Evolutionary conservation across 208 protist species (phyloP), one percentile per base, ranked within the genome.

Genomic region (Phytomonas francai): DNA sequence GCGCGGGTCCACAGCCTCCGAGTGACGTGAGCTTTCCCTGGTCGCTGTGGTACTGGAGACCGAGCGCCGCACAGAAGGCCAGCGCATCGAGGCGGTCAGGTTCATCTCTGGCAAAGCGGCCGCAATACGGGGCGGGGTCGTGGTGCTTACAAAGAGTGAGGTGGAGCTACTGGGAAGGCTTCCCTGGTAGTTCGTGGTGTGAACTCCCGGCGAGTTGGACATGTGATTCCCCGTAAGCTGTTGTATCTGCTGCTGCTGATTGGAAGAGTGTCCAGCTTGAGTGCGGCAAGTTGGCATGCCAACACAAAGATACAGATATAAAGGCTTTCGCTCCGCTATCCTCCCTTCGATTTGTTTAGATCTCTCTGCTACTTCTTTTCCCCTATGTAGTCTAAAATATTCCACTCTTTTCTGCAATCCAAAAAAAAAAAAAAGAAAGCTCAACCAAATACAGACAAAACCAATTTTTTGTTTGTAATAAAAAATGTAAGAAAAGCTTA

Each of bases 11-110:
- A 67, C 31, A 7, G 63, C 32, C 65, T 72, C 68, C 34, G 76
- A 73, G 65, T 76, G 70, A 29, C 76, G 59, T 14, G 76, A 77
- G 72, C 71, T 81, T 64, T 81, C 76, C 31, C 76, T 68, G 19
- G 72, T 77, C n/a, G 68, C 76, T 12, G 71, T 57, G 12, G 72
- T 63, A 54, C 76, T 81, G 68, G 72, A 77, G 65, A 68, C 67
- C 36, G 76, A 81, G 59, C 76, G 76, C 64, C 74, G 76, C n/a
- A 68, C 71, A 16, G 76, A 81, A 7, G 76, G 76, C 76, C 76
- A 81, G 54, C 77, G 74, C 74, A 78, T 59, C 25, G 74, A 78
- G 27, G 65, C 74, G 36, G 65, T 64, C 16, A 66, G 69, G 29
- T 68, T 78, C 19, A 63, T 42, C 65, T 65, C 34, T 39, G 34